Percentiles rank a stretch among this genome's conserved stretches.
Evolutionary conservation across 2,329 filamentous ascomycete genomes (phyloP).

Genomic region (Didymellaceae sp.): DNA sequence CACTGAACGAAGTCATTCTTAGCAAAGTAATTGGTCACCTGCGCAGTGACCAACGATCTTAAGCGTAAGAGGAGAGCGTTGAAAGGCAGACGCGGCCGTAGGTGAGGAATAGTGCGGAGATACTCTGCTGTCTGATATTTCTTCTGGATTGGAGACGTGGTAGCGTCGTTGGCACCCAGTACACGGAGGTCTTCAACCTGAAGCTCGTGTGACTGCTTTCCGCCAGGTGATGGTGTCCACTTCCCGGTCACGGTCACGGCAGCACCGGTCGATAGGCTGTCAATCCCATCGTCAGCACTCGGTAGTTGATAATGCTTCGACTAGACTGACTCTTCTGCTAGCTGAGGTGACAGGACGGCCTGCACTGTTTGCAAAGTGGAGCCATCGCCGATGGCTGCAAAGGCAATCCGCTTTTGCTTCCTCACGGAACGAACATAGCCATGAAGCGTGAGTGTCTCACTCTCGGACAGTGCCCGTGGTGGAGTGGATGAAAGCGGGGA

Average conservation of each 20-base stretch:
- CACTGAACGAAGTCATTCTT: slow-evolving; percentile 76
- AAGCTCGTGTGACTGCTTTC: slow-evolving; percentile 79
- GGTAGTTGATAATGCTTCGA: slow-evolving; percentile 2
- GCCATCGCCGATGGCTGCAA: slow-evolving; percentile 86
- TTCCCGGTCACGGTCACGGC: slow-evolving; percentile 78
- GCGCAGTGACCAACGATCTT: slow-evolving; percentile 78
- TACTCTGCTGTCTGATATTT: slow-evolving; percentile 93
- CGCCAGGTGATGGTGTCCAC: slow-evolving; percentile 75
- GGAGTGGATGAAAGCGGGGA: slow-evolving; percentile 43
- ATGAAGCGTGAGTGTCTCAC: slow-evolving; percentile 58
- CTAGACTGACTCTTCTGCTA: slow-evolving; percentile 72
- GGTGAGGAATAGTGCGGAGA: slow-evolving; percentile 84
- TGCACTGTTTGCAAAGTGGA: slow-evolving; percentile 81
- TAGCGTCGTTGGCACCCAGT: slow-evolving; percentile 78
- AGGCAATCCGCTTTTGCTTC: slow-evolving; percentile 82
- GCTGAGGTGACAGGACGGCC: slow-evolving; percentile 74
- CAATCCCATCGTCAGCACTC: slow-evolving; percentile 23
- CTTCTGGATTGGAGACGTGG: slow-evolving; percentile 92
- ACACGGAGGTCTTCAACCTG: slow-evolving; percentile 73
- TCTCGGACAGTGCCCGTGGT: slow-evolving; percentile 54
- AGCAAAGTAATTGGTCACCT: slow-evolving; percentile 77
- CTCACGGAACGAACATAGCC: slow-evolving; percentile 86
- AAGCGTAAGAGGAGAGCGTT: slow-evolving; percentile 82
- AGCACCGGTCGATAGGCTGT: slow-evolving; percentile 79
- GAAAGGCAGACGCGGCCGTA: slow-evolving; percentile 80